Percentiles rank a stretch among this genome's conserved stretches.
These are phyloP conservation scores for Kodamaea leandrae DNA, from an alignment of 805 yeast species.

Conservation along the genomic window DNA sequence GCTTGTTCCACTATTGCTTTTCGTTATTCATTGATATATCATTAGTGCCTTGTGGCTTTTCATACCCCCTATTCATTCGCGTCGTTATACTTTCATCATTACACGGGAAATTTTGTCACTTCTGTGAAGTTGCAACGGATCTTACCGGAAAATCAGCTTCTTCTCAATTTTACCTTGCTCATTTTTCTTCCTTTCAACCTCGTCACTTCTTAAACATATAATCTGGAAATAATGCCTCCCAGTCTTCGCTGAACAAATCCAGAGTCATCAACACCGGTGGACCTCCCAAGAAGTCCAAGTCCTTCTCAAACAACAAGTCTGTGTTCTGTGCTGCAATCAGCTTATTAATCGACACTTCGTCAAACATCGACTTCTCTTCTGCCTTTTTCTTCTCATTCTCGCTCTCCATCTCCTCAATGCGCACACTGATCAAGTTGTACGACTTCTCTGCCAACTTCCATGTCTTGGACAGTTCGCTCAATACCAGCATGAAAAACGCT, in stretches of 20 bases:
- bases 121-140: not conserved
- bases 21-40: too few species aligned
- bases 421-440: conserved; percentile 34
- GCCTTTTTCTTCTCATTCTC: conserved; percentile 1
- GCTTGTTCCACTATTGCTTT: too few species aligned
- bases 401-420: conserved; percentile 2
- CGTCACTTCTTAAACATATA: conserved; percentile 28
- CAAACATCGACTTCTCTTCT: not conserved
- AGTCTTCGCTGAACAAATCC: conserved; percentile 45
- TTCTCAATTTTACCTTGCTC: not conserved
- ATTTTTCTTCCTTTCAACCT: not conserved
- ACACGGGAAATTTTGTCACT: too few species aligned
- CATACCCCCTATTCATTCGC: too few species aligned
- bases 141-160: not conserved
- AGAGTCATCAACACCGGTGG: conserved; percentile 54
- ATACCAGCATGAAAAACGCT: conserved; percentile 39
- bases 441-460: conserved; percentile 50
- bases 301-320: conserved; percentile 23
- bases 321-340: conserved; percentile 19
- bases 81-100: too few species aligned
- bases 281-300: conserved; percentile 46
- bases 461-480: conserved; percentile 41
- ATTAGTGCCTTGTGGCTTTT: too few species aligned
- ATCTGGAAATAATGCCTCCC: conserved; percentile 51
- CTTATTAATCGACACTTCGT: conserved; percentile 4